Base-by-base conservation (phyloP, 2,329 filamentous ascomycete species). In the Dactylonectria estremocensis region DNA sequence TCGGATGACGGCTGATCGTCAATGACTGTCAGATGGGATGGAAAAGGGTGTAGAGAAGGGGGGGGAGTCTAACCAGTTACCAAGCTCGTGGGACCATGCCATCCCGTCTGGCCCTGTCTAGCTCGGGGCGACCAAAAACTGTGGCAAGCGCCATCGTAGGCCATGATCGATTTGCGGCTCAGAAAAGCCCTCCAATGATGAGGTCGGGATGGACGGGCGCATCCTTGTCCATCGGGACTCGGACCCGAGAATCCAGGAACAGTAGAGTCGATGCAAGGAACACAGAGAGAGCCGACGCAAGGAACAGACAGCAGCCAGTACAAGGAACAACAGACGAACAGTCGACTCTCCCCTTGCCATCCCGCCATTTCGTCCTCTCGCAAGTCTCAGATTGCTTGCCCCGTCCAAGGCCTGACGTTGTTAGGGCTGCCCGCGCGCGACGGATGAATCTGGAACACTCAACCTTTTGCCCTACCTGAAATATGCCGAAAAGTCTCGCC, bases 131-230 rank as follows among this genome's bases (percentile, higher is more conserved):
- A 28, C 24, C 24, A 28, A 28, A 28, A 28, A 28, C 24, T 28
- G 24, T 28, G 4, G 24, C 58, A 31, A 45, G n/a, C 49, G n/a
- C 14, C 24, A 43, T 37, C 31, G 37, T 43, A 54, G 35, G n/a
- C 58, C 58, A 28, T 46, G n/a, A 2, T 48, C 31, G 24, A 48
- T 8, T 7, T 46, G 49, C 49, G 37, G 58, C 49, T 61, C 35
- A 65, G 49, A 66, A 66, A 66, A 69, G 59, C 45, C 68, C 68
- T 68, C 68, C 68, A 69, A 69, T 69, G n/a, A 61, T 31, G 59
- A 28, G 3, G 6, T 14, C 40, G 13, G 11, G 16, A n/a, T 24
- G 54, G 13, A n/a, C n/a, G n/a, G 16, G 7, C 6, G 10, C 3
- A 14, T 20, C 18, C 40, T 6, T 22, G 43, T 18, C 9, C 11